These are phyloP conservation scores for Alternaria solani DNA, from an alignment of 2,329 filamentous ascomycete species.

Conservation along the genomic window DNA sequence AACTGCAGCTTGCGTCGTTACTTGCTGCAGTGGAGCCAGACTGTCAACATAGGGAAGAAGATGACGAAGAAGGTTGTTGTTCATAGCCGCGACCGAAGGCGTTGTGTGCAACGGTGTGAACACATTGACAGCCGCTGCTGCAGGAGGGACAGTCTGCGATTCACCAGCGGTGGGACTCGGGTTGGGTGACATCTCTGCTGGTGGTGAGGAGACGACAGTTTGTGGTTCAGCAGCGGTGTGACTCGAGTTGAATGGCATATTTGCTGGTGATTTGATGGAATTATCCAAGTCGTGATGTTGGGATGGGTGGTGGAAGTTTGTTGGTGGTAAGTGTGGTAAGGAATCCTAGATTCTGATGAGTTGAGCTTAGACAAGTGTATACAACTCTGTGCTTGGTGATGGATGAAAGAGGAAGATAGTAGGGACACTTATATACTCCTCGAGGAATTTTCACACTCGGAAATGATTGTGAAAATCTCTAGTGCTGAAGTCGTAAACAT, in stretches of 20 bases:
- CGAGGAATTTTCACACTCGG: not conserved
- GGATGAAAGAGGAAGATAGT: not conserved
- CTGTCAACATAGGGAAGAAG: too few species aligned
- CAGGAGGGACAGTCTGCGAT: too few species aligned
- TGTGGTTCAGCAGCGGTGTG: not conserved
- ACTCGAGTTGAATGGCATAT: not conserved
- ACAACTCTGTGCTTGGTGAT: too few species aligned
- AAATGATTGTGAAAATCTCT: not conserved
- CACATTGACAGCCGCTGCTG: not conserved
- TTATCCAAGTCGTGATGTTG: not conserved
- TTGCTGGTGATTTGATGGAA: not conserved
- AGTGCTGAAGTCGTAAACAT: not conserved
- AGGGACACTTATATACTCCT: too few species aligned
- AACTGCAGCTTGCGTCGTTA: too few species aligned
- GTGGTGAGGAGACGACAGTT: too few species aligned
- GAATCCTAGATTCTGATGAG: not conserved
- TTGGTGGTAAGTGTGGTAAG: not conserved
- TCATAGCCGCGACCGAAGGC: not conserved
- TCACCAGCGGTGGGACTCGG: not conserved
- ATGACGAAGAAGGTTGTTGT: not conserved
- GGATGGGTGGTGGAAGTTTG: not conserved
- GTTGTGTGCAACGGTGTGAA: not conserved
- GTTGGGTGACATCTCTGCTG: too few species aligned
- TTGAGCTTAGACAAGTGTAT: too few species aligned
- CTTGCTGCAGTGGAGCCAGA: too few species aligned